Evolutionary conservation across 257 asterid species (phyloP), one percentile per base, ranked within the genome.

Genomic region (Petrea volubilis): DNA sequence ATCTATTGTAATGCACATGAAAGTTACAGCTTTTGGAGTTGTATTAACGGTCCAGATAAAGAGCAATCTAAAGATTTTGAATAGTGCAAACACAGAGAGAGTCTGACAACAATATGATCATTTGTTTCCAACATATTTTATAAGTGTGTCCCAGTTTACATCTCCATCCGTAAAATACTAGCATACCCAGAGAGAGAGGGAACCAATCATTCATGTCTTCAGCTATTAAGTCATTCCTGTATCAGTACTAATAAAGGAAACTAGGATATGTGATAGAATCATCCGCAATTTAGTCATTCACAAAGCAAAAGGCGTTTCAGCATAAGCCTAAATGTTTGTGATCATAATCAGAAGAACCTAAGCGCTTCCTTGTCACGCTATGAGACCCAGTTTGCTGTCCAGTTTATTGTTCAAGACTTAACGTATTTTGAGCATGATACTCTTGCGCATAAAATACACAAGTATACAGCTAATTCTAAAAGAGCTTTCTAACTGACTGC

Each of bases 281-380:
- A 60, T 50, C 71, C 23, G 52, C 62, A 23, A 29, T 24, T 25
- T 50, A 41, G 5, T 41, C 52, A 40, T 59, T 50, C 21, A 24
- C 51, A 36, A 50, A 38, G 65, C 38, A 40, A 49, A 67, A 67
- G 10, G 41, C 60, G 36, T 17, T 68, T 24, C 58, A 67, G 18
- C 13, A 50, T 27, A 64, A 43, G 56, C 76, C 60, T 13, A 46
- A 18, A 68, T 41, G 50, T 52, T 31, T 40, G 38, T 50, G 53
- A 29, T 44, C 12, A 20, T 4, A 7, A 23, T 13, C 11, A 46
- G 52, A 46, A 51, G 60, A 38, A 24, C 6, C 14, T 21, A 36
- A 60, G 61, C 31, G 10, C 27, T 52, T 4, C 40, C 18, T 38
- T 38, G 36, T 25, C 55, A 52, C 65, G 20, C 2, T 6, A n/a